These are phyloP conservation scores for Scedosporium apiospermum DNA, from an alignment of 2,329 filamentous ascomycete species.

Conservation along the genomic window DNA sequence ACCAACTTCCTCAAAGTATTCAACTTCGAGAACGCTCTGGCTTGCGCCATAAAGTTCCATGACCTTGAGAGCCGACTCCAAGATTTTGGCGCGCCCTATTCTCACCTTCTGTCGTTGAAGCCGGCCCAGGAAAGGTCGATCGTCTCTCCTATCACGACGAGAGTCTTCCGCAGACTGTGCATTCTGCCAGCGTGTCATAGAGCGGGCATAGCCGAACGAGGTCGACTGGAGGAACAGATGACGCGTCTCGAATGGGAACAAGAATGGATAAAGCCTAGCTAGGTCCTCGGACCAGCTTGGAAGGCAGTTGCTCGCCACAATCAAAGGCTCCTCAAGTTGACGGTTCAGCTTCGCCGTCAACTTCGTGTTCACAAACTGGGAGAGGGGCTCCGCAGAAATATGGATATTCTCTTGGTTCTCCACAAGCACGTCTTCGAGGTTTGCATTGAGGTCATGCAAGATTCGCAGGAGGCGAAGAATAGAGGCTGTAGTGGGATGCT, in stretches of 20 bases:
- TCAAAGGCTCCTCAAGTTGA: slow-evolving; percentile 90
- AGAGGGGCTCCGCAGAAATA: slow-evolving; percentile 70
- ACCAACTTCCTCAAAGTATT: slow-evolving; percentile 97
- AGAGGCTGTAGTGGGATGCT: slow-evolving; percentile 74
- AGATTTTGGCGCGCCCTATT: slow-evolving; percentile 85
- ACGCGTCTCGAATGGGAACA: slow-evolving; percentile 96
- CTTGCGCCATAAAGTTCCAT: slow-evolving; percentile 99
- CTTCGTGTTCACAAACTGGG: slow-evolving; percentile 98
- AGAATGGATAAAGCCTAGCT: slow-evolving; percentile 85
- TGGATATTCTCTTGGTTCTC: slow-evolving; percentile 63
- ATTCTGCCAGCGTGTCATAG: slow-evolving; percentile 96
- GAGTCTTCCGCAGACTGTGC: slow-evolving; percentile 73
- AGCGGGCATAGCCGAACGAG: slow-evolving; percentile 93
- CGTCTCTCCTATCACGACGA: slow-evolving; percentile 75
- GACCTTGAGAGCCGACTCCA: slow-evolving; percentile 94
- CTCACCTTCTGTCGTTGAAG: slow-evolving; percentile 96
- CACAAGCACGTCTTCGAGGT: slow-evolving; percentile 80
- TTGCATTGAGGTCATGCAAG: slow-evolving; percentile 84
- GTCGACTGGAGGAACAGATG: slow-evolving; percentile 97
- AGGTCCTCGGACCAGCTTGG: slow-evolving; percentile 95
- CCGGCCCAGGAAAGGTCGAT: slow-evolving; percentile 81
- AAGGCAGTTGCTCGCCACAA: slow-evolving; percentile 93
- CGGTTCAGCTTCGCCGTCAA: slow-evolving; percentile 95
- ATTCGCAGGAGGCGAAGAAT: slow-evolving; percentile 85
- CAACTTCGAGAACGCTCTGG: slow-evolving; percentile 89